phyloP scores from a whole-genome alignment of 345 rosid genomes.

The Arabidopsis thaliana region DNA sequence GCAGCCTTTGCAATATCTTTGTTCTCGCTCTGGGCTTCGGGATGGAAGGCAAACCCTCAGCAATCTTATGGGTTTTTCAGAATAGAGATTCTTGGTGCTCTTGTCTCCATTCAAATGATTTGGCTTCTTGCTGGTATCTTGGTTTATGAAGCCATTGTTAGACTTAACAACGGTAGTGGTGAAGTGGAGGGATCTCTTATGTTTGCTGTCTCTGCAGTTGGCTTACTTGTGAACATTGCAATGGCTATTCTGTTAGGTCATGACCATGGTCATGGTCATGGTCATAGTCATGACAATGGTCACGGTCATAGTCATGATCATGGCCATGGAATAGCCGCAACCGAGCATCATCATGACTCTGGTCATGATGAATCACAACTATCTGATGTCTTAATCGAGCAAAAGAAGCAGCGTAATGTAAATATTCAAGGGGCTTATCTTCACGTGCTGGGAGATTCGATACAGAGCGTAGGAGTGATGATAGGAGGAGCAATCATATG shows the following conservation, averaged over 20 bases:
- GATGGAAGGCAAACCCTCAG: constrained; percentile 68
- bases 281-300: constrained; percentile 12
- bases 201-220: background rate
- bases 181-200: background rate
- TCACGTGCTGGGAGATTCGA: constrained; percentile 63
- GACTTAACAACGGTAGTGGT: constrained; percentile 35
- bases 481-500: constrained; percentile 67
- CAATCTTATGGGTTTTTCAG: constrained; percentile 67
- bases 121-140: constrained; percentile 71
- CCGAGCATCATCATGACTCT: constrained; percentile 33
- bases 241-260: background rate
- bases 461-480: constrained; percentile 75
- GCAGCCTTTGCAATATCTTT: constrained; percentile 71
- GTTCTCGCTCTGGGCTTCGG: constrained; percentile 65
- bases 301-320: constrained; percentile 29
- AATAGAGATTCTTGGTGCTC: constrained; percentile 65
- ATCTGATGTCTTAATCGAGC: constrained; percentile 47
- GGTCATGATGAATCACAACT: constrained; percentile 41
- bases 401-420: constrained; percentile 62
- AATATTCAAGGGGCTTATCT: constrained; percentile 76
- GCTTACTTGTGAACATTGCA: background rate
- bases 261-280: constrained; percentile 27
- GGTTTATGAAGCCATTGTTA: constrained; percentile 61
- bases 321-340: background rate
- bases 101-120: constrained; percentile 62